A percentile compares a stretch with the other conserved stretches of the same genome.
Conservation (phyloP, 805 yeast genomes). For the Candida nemodendra region DNA sequence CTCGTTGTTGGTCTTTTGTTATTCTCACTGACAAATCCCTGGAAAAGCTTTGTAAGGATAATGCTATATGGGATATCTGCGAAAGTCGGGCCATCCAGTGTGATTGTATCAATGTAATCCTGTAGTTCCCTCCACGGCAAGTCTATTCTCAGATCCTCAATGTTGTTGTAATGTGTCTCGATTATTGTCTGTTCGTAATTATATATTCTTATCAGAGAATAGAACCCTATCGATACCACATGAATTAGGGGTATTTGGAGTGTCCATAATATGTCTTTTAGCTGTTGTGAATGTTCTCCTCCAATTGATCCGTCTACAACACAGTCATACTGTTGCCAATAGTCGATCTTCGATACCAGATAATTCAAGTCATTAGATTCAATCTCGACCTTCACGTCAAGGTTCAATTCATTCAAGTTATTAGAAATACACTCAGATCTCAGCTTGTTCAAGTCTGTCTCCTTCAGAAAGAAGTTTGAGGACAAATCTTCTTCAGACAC, state of each 20-base stretch:
- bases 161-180: conserved; percentile 64
- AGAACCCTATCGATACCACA: conserved; percentile 58
- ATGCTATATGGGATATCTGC: conserved; percentile 72
- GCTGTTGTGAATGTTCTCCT: conserved; percentile 5
- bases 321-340: conserved; percentile 50
- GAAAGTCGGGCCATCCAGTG: conserved; percentile 46
- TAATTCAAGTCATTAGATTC: conserved; percentile 8
- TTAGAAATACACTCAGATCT: conserved; percentile 40
- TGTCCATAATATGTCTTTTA: conserved; percentile 41
- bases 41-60: conserved; percentile 54
- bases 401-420: conserved; percentile 56
- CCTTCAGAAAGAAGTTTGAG: conserved; percentile 60
- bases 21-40: conserved; percentile 34
- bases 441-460: conserved; percentile 41
- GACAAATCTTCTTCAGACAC: conserved; percentile 46
- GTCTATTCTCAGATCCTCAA: conserved; percentile 66
- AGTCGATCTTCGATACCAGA: conserved; percentile 13
- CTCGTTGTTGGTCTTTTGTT: conserved; percentile 24
- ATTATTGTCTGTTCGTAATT: conserved; percentile 62
- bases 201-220: conserved; percentile 55
- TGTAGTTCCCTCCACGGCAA: conserved; percentile 70
- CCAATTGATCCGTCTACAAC: conserved; percentile 40
- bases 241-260: conserved; percentile 53
- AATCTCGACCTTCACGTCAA: conserved; percentile 48
- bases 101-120: conserved; percentile 48